These are phyloP conservation scores for Aspergillus oerlinghausenensis DNA, from an alignment of 2,329 filamentous ascomycete species.

Conservation along the genomic window DNA sequence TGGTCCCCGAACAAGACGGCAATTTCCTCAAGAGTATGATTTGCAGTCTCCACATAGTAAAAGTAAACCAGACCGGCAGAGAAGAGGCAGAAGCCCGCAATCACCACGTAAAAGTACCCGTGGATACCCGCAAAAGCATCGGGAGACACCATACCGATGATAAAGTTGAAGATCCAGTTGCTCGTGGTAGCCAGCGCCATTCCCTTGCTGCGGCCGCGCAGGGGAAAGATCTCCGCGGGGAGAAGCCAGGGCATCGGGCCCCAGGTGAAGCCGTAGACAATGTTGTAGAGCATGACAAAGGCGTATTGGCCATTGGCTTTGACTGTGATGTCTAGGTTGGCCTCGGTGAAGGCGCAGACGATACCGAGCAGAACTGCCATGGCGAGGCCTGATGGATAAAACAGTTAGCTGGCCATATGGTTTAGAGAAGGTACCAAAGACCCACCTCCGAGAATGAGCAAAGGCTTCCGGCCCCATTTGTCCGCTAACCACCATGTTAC, in stretches of 20 bases:
- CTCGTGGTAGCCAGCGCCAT: slow-evolving; percentile 38
- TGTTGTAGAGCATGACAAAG: slow-evolving; percentile 39
- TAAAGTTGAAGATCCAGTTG: slow-evolving; percentile 54
- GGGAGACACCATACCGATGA: slow-evolving; percentile 37
- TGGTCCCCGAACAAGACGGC: slow-evolving; percentile 39
- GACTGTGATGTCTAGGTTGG: slow-evolving; percentile 17
- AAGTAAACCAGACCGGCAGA: slow-evolving; percentile 34
- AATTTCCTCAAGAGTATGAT: slow-evolving; percentile 30
- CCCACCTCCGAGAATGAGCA: slow-evolving; percentile 22
- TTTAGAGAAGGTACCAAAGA: not conserved
- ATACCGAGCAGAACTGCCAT: slow-evolving; percentile 34
- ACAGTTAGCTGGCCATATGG: not conserved
- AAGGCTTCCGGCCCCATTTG: slow-evolving; percentile 37
- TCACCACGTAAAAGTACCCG: slow-evolving; percentile 42
- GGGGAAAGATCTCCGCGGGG: slow-evolving; percentile 24
- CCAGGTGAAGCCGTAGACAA: slow-evolving; percentile 36
- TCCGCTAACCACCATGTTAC: slow-evolving; percentile 40
- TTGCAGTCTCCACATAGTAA: slow-evolving; percentile 41
- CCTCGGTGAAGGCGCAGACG: slow-evolving; percentile 38
- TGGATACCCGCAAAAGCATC: slow-evolving; percentile 40
- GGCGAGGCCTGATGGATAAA: slow-evolving; percentile 14
- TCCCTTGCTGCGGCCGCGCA: slow-evolving; percentile 37
- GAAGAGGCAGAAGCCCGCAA: slow-evolving; percentile 40
- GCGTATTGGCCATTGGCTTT: slow-evolving; percentile 37
- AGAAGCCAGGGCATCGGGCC: slow-evolving; percentile 40